Evolutionary conservation across 2,329 filamentous ascomycete species (phyloP).

Genomic region (Pestalotiopsis sp.): DNA sequence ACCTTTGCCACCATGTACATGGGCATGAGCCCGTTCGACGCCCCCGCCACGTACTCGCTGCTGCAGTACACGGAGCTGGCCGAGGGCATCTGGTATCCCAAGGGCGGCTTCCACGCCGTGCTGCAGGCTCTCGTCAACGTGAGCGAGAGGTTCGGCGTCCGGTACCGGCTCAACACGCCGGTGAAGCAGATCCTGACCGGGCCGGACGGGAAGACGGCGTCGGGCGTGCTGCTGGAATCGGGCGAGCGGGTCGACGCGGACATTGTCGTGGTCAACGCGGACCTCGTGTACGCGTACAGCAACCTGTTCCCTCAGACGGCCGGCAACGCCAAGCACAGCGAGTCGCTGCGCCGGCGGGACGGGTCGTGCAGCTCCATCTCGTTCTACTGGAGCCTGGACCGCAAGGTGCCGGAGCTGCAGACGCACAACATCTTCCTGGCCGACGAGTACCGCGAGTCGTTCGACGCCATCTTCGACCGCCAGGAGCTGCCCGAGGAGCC

Average conservation of each 20-base stretch:
- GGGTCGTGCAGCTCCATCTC: slow-evolving; percentile 74
- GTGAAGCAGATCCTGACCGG: slow-evolving; percentile 59
- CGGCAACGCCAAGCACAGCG: slow-evolving; percentile 32
- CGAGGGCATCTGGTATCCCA: slow-evolving; percentile 77
- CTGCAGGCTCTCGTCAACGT: slow-evolving; percentile 66
- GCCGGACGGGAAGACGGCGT: slow-evolving; percentile 52
- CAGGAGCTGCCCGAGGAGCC: slow-evolving; percentile 69
- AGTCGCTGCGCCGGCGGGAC: slow-evolving; percentile 47
- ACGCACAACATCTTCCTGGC: slow-evolving; percentile 81
- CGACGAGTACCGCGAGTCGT: slow-evolving; percentile 72
- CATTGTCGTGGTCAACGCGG: slow-evolving; percentile 71
- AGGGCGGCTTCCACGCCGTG: slow-evolving; percentile 70
- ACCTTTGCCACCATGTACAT: slow-evolving; percentile 84
- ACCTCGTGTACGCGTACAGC: slow-evolving; percentile 75
- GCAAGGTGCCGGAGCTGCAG: slow-evolving; percentile 62
- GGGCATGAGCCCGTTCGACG: slow-evolving; percentile 79
- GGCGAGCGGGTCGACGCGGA: slow-evolving; percentile 65
- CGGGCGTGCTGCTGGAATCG: slow-evolving; percentile 60
- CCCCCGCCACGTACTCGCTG: slow-evolving; percentile 73
- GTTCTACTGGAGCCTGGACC: slow-evolving; percentile 74
- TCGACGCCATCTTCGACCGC: slow-evolving; percentile 74
- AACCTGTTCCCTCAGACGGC: slow-evolving; percentile 61
- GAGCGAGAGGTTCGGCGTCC: slow-evolving; percentile 62
- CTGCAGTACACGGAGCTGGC: slow-evolving; percentile 76
- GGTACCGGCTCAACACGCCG: slow-evolving; percentile 62